phyloP scores from a whole-genome alignment of 2,329 filamentous ascomycete species.

The Fusarium torulosum region DNA sequence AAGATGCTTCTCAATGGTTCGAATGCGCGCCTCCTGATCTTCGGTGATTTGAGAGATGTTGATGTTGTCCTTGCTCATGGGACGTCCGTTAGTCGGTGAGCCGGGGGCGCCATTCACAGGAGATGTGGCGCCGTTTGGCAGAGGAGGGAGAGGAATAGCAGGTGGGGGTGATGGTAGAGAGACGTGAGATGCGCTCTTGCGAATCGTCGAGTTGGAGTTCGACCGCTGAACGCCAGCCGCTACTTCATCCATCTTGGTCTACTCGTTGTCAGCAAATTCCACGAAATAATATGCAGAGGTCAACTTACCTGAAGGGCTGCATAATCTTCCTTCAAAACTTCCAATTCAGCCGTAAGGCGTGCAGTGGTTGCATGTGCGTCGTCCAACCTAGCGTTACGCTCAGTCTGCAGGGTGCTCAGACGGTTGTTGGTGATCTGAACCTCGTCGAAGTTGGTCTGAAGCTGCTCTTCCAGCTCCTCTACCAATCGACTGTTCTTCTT shows the following conservation, averaged over 20 bases:
- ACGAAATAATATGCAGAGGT: neutral
- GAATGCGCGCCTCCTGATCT: slow-evolving; percentile 94
- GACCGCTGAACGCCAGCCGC: slow-evolving; percentile 65
- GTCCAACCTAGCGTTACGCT: slow-evolving; percentile 80
- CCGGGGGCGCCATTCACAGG: slow-evolving; percentile 60
- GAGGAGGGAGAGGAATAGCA: slow-evolving; percentile 92
- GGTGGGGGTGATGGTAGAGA: slow-evolving; percentile 94
- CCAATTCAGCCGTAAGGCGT: slow-evolving; percentile 76
- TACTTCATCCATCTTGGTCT: slow-evolving; percentile 72
- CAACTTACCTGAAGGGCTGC: slow-evolving; percentile 79
- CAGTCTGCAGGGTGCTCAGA: slow-evolving; percentile 82
- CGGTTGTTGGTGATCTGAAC: slow-evolving; percentile 88
- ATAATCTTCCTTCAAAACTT: slow-evolving; percentile 76
- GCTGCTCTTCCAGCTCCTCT: slow-evolving; percentile 95
- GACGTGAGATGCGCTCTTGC: slow-evolving; percentile 85
- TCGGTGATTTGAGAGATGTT: slow-evolving; percentile 84
- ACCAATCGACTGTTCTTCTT: slow-evolving; percentile 93
- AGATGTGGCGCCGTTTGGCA: slow-evolving; percentile 72
- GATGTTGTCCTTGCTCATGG: slow-evolving; percentile 81
- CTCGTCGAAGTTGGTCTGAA: slow-evolving; percentile 94
- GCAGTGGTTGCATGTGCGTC: slow-evolving; percentile 77
- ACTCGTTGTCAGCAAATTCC: slow-evolving; percentile 46
- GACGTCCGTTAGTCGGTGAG: slow-evolving; percentile 71
- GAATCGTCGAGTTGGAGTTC: slow-evolving; percentile 77
- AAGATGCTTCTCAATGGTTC: slow-evolving; percentile 96